Percentiles rank a stretch among this genome's conserved stretches.
Evolutionary conservation across 495 filamentous ascomycete genomes (phyloP).

Genomic region (Penicillium lividum): DNA sequence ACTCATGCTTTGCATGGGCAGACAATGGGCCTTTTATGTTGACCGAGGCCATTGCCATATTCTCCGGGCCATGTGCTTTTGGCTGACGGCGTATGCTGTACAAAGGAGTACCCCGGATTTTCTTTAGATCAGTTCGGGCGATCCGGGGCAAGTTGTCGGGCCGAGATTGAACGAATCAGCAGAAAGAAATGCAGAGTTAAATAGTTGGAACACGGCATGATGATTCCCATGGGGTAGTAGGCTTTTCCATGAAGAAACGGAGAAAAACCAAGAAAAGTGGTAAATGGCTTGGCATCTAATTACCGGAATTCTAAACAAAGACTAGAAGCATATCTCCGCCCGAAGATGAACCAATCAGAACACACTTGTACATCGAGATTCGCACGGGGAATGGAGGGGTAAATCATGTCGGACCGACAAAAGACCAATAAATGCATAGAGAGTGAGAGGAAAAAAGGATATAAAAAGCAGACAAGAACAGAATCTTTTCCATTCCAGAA

Average conservation of each 20-base stretch:
- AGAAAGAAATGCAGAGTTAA: too few relatives aligned
- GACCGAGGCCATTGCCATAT: background rate
- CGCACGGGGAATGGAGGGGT: constrained; percentile 12
- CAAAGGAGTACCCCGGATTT: constrained; percentile 2
- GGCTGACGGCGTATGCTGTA: background rate
- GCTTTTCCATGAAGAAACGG: background rate
- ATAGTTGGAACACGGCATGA: background rate
- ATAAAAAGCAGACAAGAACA: constrained; percentile 6
- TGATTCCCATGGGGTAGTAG: background rate
- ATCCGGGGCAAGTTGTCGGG: constrained; percentile 6
- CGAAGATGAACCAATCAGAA: constrained; percentile 9
- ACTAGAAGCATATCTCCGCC: constrained; percentile 2
- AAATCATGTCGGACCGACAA: constrained; percentile 15
- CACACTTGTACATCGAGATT: background rate
- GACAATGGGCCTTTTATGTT: background rate
- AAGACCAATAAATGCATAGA: constrained; percentile 9
- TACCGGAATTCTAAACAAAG: background rate
- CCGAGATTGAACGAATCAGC: constrained; percentile 11
- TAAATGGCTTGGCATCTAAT: background rate
- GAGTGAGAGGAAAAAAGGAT: constrained; percentile 2
- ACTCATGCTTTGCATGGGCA: background rate
- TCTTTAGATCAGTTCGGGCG: background rate
- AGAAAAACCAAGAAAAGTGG: background rate
- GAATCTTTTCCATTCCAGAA: background rate
- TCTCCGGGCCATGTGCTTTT: background rate